Evolutionary conservation across 495 filamentous ascomycete genomes (phyloP).

Genomic region (Neurospora pannonica): DNA sequence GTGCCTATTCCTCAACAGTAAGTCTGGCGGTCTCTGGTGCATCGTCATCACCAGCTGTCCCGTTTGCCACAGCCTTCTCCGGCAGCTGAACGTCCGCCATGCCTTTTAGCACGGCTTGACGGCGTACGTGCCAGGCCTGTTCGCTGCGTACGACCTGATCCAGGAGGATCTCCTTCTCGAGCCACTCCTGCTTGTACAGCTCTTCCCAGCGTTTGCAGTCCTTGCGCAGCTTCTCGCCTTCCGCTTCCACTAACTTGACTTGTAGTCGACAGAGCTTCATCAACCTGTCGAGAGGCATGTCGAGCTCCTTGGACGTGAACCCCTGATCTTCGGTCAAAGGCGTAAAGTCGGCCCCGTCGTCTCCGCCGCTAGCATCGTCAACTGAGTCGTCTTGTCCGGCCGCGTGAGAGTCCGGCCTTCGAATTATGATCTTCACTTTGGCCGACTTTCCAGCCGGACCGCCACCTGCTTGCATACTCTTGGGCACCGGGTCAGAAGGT

Average conservation of each 20-base stretch:
- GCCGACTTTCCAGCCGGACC: constrained; percentile 47
- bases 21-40: not conserved
- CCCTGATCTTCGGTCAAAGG: constrained; percentile 48
- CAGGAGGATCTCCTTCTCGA: constrained; percentile 65
- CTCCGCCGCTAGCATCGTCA: constrained; percentile 42
- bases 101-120: constrained; percentile 31
- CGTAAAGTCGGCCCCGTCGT: constrained; percentile 36
- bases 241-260: constrained; percentile 71
- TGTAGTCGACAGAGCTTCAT: constrained; percentile 67
- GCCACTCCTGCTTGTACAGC: constrained; percentile 66
- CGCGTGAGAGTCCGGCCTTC: constrained; percentile 43
- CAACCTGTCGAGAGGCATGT: constrained; percentile 58
- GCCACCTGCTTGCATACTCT: constrained; percentile 49
- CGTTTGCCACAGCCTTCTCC: not conserved
- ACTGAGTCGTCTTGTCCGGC: constrained; percentile 44
- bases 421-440: constrained; percentile 58
- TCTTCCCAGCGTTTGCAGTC: constrained; percentile 59
- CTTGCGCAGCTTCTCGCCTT: constrained; percentile 48
- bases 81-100: constrained; percentile 21
- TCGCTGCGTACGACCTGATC: constrained; percentile 47
- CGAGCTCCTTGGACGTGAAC: constrained; percentile 66
- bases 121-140: constrained; percentile 36
- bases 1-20: not conserved
- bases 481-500: constrained; percentile 77
- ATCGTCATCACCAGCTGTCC: constrained; percentile 1